These are phyloP conservation scores for Triticum turgidum DNA, from an alignment of 176 grass and related monocot genomes.

Conservation along the genomic window DNA sequence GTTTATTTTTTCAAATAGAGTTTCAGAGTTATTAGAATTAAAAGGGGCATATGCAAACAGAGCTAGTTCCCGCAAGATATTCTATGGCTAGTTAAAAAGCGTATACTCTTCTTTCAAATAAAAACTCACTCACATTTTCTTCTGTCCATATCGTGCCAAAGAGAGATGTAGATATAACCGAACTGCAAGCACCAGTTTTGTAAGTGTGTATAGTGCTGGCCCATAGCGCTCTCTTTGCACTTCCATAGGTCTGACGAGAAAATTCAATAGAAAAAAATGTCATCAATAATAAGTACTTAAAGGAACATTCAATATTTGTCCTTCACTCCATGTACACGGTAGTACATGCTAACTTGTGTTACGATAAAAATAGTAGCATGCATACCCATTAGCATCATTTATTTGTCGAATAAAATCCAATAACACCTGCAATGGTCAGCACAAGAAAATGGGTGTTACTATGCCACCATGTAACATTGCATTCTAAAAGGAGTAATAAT, in stretches of 20 bases:
- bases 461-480: constrained; percentile 19
- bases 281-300: background rate
- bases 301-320: background rate
- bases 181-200: constrained; percentile 70
- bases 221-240: constrained; percentile 95
- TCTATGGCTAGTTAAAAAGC: constrained; percentile 10
- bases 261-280: constrained; percentile 35
- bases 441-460: constrained; percentile 22
- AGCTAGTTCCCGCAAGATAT: background rate
- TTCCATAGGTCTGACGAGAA: constrained; percentile 80
- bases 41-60: constrained; percentile 7
- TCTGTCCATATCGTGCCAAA: constrained; percentile 50
- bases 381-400: constrained; percentile 96
- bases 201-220: constrained; percentile 81
- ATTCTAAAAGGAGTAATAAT: constrained; percentile 2
- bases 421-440: constrained; percentile 64
- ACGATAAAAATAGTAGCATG: constrained; percentile 17
- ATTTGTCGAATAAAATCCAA: constrained; percentile 95
- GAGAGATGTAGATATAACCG: constrained; percentile 70
- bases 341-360: background rate
- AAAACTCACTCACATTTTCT: constrained; percentile 63
- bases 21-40: constrained; percentile 11
- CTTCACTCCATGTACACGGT: background rate
- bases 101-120: constrained; percentile 13
- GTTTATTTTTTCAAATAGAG: constrained; percentile 34